Evolutionary conservation across 1,284 basidiomycete genomes (phyloP).

Genomic region (Athelia psychrophila): DNA sequence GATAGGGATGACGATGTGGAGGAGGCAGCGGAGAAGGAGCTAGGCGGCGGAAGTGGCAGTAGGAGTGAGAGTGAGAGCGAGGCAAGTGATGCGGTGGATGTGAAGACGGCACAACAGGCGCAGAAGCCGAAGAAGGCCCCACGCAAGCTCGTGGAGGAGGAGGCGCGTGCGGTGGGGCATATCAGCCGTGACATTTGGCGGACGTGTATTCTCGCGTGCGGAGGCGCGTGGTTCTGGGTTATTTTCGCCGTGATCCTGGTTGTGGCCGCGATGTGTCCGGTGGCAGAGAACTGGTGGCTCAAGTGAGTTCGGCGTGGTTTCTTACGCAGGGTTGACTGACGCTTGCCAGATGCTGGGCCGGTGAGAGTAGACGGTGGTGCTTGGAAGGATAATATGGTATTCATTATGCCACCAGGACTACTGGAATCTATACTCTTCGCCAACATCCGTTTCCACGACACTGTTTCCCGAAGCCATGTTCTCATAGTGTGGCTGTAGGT

Average conservation of each 20-base stretch:
- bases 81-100: conserved; percentile 45
- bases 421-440: conserved; percentile 88
- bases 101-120: conserved; percentile 38
- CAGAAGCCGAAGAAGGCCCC: conserved; percentile 62
- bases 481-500: conserved; percentile 38
- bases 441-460: conserved; percentile 92
- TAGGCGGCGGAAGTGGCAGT: conserved; percentile 32
- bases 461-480: conserved; percentile 81
- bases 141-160: conserved; percentile 88
- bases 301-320: conserved; percentile 38
- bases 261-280: conserved; percentile 69
- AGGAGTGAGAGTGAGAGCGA: conserved; percentile 30
- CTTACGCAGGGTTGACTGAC: conserved; percentile 8
- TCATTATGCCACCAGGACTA: conserved; percentile 44
- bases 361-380: conserved; percentile 14
- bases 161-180: conserved; percentile 82
- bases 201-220: conserved; percentile 75
- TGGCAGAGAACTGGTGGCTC: conserved; percentile 84
- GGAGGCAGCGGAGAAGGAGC: conserved; percentile 37
- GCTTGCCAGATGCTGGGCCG: conserved; percentile 63
- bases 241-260: conserved; percentile 60
- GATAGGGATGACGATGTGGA: conserved; percentile 21
- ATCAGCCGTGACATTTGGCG: conserved; percentile 81
- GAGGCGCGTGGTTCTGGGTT: conserved; percentile 66
- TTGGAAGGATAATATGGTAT: conserved; percentile 1